Evolutionary conservation across 345 rosid genomes (phyloP).

Genomic region (Euphorbia lathyris): DNA sequence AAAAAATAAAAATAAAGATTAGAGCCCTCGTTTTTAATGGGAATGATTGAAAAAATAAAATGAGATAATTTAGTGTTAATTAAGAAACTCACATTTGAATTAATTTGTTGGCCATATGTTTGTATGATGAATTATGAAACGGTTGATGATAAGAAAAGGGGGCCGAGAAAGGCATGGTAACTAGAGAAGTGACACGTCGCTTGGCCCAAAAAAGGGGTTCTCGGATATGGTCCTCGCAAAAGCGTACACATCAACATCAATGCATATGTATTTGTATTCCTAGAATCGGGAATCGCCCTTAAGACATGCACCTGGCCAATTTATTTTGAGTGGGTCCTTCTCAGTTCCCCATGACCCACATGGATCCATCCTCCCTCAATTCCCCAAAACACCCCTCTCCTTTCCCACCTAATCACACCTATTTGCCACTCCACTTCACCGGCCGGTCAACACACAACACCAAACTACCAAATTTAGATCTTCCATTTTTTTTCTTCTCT

Average conservation of each 20-base stretch:
- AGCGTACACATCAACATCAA: conserved; percentile 19
- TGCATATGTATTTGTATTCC: conserved; percentile 20
- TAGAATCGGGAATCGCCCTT: conserved; percentile 43
- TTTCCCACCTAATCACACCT: not conserved
- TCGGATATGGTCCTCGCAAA: conserved; percentile 11
- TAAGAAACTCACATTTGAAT: no score
- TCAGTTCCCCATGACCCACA: conserved; percentile 39
- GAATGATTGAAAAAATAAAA: no score
- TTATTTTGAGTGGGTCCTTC: conserved; percentile 36
- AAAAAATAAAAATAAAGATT: no score
- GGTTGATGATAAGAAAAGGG: not conserved
- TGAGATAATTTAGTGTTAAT: no score
- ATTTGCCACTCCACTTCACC: conserved; percentile 1
- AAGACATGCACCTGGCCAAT: conserved; percentile 47
- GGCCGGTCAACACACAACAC: not conserved
- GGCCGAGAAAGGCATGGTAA: not conserved
- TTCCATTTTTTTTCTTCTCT: not conserved
- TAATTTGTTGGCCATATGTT: not conserved
- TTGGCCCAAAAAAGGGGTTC: not conserved
- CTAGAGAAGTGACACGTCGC: conserved; percentile 13
- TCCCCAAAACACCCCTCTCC: not conserved
- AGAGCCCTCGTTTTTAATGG: no score
- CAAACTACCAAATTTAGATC: not conserved
- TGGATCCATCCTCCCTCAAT: conserved; percentile 7
- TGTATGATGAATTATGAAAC: not conserved